Conservation (phyloP, 1,139 yeast genomes). For the Hemisphaericaspora xylanilytica region DNA sequence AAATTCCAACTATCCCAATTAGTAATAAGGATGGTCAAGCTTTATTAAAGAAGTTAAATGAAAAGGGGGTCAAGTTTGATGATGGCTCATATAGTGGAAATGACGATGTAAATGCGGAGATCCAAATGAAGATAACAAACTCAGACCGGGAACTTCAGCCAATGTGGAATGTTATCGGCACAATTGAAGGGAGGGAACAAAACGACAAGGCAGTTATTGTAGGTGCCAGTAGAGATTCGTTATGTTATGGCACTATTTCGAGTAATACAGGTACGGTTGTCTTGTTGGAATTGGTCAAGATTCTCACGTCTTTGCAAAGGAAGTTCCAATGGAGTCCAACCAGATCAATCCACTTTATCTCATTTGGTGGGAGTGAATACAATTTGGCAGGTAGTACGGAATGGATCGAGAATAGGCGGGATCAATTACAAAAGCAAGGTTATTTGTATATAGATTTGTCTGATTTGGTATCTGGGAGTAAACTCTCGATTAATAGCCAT, state of each 20-base stretch:
- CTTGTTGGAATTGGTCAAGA: slow-evolving; percentile 66
- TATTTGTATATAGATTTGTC: slow-evolving; percentile 76
- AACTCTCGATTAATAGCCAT: slow-evolving; percentile 58
- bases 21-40: slow-evolving; percentile 66
- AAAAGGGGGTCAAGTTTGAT: slow-evolving; percentile 44
- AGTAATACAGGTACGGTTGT: slow-evolving; percentile 70
- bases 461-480: slow-evolving; percentile 65
- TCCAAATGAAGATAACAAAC: slow-evolving; percentile 43
- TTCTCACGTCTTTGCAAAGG: slow-evolving; percentile 65
- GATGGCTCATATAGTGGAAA: slow-evolving; percentile 35
- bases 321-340: slow-evolving; percentile 79
- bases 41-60: slow-evolving; percentile 46
- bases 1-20: slow-evolving; percentile 73
- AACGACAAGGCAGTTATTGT: slow-evolving; percentile 68
- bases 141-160: slow-evolving; percentile 60
- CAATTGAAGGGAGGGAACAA: slow-evolving; percentile 80
- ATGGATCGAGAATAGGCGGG: slow-evolving; percentile 62
- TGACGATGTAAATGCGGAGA: slow-evolving; percentile 18
- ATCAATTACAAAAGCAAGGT: slow-evolving; percentile 57
- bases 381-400: slow-evolving; percentile 85
- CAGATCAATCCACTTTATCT: slow-evolving; percentile 76
- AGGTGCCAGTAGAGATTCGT: slow-evolving; percentile 82
- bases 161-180: slow-evolving; percentile 77
- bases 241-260: slow-evolving; percentile 70
- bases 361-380: slow-evolving; percentile 83